Percentiles rank a stretch among this genome's conserved stretches.
Conservation (phyloP, 2,329 filamentous ascomycete species). For the Xylaria sp. region DNA sequence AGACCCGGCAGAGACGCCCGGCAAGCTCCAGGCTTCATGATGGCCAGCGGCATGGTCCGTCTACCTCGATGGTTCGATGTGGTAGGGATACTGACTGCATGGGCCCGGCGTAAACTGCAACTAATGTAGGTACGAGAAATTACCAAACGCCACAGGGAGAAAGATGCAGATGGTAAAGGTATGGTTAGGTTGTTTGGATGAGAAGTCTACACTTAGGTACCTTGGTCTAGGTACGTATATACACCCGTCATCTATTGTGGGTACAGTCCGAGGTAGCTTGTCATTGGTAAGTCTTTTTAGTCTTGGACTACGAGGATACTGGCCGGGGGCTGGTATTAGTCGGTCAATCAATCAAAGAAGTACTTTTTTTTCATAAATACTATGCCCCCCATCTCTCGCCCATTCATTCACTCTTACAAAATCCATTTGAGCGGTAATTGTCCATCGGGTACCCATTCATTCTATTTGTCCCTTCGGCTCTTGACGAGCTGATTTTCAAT, state of each 20-base stretch:
- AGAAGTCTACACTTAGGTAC: not conserved
- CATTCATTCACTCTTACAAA: constrained; percentile 23
- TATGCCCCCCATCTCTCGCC: constrained; percentile 18
- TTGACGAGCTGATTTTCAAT: constrained; percentile 26
- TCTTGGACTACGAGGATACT: not conserved
- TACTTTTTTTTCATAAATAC: constrained; percentile 40
- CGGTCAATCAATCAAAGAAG: not conserved
- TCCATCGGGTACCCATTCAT: constrained; percentile 20
- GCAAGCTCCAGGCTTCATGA: not conserved
- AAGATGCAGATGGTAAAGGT: not conserved
- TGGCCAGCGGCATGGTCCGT: constrained; percentile 3
- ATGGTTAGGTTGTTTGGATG: not conserved
- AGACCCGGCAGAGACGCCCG: not conserved
- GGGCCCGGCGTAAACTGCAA: not conserved
- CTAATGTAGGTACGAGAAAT: constrained; percentile 16
- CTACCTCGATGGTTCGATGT: not conserved
- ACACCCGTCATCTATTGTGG: constrained; percentile 12
- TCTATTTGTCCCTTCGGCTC: constrained; percentile 21
- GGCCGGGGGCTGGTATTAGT: not conserved
- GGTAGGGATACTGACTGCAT: not conserved
- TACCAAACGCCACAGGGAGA: constrained; percentile 14
- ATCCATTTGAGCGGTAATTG: constrained; percentile 35
- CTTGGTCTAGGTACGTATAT: constrained; percentile 1
- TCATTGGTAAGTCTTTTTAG: constrained; percentile 11
- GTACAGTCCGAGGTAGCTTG: constrained; percentile 1